These are phyloP conservation scores for Petunia hybrid DNA, from an alignment of 305 asterid genomes.

Conservation along the genomic window DNA sequence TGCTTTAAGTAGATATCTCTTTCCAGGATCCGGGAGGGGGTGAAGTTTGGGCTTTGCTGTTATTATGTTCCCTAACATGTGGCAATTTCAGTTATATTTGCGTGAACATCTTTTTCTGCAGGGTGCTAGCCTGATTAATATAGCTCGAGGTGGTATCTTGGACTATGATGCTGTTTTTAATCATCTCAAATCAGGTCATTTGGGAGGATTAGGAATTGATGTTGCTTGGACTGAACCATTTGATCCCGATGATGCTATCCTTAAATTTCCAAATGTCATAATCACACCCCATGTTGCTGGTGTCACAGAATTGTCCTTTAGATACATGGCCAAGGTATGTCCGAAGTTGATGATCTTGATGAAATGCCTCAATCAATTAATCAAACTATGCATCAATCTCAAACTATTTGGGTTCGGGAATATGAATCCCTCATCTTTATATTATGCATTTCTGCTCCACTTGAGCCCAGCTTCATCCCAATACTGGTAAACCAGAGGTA, in stretches of 20 bases:
- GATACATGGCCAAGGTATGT: slow-evolving; percentile 88
- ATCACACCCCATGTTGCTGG: slow-evolving; percentile 97
- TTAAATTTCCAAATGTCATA: slow-evolving; percentile 79
- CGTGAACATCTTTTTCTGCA: slow-evolving; percentile 32
- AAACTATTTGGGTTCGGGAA: background rate
- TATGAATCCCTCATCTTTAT: background rate
- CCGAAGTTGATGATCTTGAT: background rate
- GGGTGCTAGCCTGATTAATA: slow-evolving; percentile 81
- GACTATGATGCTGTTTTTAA: slow-evolving; percentile 72
- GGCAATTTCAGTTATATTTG: slow-evolving; percentile 9
- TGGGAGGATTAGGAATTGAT: slow-evolving; percentile 95
- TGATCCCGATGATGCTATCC: slow-evolving; percentile 81
- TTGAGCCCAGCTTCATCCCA: background rate
- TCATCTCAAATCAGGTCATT: slow-evolving; percentile 76
- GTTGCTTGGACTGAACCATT: slow-evolving; percentile 98
- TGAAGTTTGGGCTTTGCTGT: background rate
- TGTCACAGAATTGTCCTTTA: slow-evolving; percentile 73
- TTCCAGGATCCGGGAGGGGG: background rate
- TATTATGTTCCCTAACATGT: background rate
- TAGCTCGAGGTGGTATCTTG: slow-evolving; percentile 91
- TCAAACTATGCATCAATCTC: background rate
- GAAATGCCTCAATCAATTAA: background rate
- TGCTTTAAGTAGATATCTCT: slow-evolving; percentile 1
- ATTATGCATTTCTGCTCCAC: background rate
- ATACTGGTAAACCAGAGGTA: background rate